Evolutionary conservation across 768 basidiomycete species (phyloP).

Genomic region (Lactarius quietus): DNA sequence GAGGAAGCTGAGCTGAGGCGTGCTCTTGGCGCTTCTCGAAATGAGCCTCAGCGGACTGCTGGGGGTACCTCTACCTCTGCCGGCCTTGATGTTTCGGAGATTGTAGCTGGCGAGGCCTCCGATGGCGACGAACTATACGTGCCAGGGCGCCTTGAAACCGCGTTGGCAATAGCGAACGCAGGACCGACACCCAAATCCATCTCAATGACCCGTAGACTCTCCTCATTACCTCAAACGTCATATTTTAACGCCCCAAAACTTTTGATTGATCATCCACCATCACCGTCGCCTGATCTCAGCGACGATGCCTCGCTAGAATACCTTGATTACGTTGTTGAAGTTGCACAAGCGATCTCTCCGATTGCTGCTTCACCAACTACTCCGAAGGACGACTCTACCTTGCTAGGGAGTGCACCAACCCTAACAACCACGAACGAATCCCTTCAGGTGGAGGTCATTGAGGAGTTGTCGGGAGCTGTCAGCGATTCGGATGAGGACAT

Average conservation of each 20-base stretch:
- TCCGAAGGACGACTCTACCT: background rate
- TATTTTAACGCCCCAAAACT: conserved; percentile 40
- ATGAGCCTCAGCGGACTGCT: conserved; percentile 2
- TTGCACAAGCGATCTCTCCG: background rate
- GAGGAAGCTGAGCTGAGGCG: conserved; percentile 32
- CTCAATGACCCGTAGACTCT: conserved; percentile 13
- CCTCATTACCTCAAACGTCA: conserved; percentile 25
- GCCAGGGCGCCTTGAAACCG: conserved; percentile 60
- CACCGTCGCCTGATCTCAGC: conserved; percentile 6
- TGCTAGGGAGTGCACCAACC: background rate
- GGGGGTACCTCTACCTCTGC: conserved; percentile 16
- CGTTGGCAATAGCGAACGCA: conserved; percentile 62
- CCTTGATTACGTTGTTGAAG: conserved; percentile 12
- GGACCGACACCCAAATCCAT: conserved; percentile 35
- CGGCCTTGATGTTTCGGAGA: conserved; percentile 13
- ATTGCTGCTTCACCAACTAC: background rate
- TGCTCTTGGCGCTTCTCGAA: conserved; percentile 34
- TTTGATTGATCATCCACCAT: conserved; percentile 23
- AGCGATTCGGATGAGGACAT: conserved; percentile 26
- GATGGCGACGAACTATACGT: conserved; percentile 48
- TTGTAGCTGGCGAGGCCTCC: conserved; percentile 13
- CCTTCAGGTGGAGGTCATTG: background rate
- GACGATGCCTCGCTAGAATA: conserved; percentile 17
- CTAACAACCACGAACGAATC: background rate
- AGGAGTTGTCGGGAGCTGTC: background rate